Conservation (phyloP, 2,329 filamentous ascomycete genomes). For the Apiospora koreana region DNA sequence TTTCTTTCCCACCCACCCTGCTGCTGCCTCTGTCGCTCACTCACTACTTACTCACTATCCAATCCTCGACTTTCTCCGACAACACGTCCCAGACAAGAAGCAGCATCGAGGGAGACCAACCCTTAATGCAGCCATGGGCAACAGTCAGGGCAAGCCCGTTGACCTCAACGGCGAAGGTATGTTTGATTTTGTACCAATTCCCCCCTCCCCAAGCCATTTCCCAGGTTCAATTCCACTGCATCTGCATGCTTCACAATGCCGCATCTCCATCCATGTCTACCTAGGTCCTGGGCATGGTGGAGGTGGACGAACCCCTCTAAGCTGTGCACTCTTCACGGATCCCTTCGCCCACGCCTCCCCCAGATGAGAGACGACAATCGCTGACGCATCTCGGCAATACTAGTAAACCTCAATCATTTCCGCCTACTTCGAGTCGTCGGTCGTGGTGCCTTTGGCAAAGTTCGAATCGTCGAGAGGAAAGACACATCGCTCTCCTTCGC, state of each 20-base stretch:
- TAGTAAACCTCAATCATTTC: slow-evolving; percentile 97
- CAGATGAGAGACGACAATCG: neutral
- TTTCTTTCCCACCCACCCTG: slow-evolving; percentile 4
- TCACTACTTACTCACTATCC: neutral
- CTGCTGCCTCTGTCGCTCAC: neutral
- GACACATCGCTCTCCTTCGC: slow-evolving; percentile 93
- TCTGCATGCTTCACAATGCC: neutral
- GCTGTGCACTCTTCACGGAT: slow-evolving; percentile 5
- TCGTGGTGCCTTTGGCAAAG: slow-evolving; percentile 97
- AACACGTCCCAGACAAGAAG: neutral
- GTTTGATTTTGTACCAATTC: slow-evolving; percentile 35
- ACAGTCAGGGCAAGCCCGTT: slow-evolving; percentile 91
- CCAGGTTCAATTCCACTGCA: neutral
- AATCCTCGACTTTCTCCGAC: slow-evolving; percentile 3
- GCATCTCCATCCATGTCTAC: neutral
- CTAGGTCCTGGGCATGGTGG: neutral
- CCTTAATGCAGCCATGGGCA: slow-evolving; percentile 67
- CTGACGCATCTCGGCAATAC: slow-evolving; percentile 18
- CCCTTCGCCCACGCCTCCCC: neutral
- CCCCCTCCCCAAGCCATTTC: neutral
- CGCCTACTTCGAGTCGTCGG: slow-evolving; percentile 92
- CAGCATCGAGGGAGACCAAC: slow-evolving; percentile 4
- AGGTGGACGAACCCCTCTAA: neutral
- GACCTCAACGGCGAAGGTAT: slow-evolving; percentile 90
- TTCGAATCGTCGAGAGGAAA: slow-evolving; percentile 96